phyloP scores from a whole-genome alignment of 225 moss, liverwort and hornwort genomes.

The Polytrichum commune region DNA sequence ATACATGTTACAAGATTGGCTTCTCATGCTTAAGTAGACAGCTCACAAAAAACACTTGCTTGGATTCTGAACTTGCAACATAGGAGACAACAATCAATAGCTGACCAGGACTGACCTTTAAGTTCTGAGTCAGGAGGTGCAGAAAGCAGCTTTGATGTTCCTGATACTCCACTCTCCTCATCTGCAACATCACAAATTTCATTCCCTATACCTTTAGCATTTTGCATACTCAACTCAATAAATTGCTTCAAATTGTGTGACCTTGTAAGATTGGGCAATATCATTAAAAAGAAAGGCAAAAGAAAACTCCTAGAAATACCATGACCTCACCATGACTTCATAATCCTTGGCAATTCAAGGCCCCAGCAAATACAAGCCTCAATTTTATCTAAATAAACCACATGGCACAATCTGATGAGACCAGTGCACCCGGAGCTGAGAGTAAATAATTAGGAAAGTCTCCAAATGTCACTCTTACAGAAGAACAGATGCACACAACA shows the following conservation, averaged over 20 bases:
- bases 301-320: not conserved
- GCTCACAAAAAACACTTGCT: not conserved
- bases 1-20: not conserved
- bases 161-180: conserved; percentile 65
- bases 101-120: conserved; percentile 50
- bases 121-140: conserved; percentile 64
- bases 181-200: conserved; percentile 45
- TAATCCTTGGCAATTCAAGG: not conserved
- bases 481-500: no score
- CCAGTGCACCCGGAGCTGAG: no score
- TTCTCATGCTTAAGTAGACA: not conserved
- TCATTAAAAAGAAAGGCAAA: not conserved
- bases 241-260: not conserved
- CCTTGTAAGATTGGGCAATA: not conserved
- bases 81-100: not conserved
- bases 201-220: conserved; percentile 2
- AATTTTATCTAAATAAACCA: no score
- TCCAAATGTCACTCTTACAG: no score
- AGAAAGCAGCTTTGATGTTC: conserved; percentile 67
- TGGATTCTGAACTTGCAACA: not conserved
- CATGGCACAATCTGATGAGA: no score
- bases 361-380: not conserved
- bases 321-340: not conserved
- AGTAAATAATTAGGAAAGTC: no score
- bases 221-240: not conserved